These are phyloP conservation scores for Terfezia boudieri DNA, from an alignment of 495 filamentous ascomycete species.

Conservation along the genomic window DNA sequence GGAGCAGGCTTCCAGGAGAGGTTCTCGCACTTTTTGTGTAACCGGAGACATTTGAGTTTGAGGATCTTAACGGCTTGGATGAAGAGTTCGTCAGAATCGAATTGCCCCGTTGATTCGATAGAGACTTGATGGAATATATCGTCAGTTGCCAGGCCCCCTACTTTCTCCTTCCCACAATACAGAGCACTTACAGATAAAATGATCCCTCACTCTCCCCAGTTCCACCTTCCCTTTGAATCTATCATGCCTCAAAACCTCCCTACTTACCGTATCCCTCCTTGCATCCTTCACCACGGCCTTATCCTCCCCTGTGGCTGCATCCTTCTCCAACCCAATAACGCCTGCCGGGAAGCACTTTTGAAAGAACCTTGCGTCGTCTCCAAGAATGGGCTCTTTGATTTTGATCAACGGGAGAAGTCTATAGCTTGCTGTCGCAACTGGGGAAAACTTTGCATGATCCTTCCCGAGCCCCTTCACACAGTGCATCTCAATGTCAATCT, in stretches of 20 bases:
- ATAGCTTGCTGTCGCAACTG: slow-evolving; percentile 85
- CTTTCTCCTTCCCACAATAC: not conserved
- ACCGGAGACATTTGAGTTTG: slow-evolving; percentile 47
- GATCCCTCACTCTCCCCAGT: slow-evolving; percentile 69
- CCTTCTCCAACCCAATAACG: slow-evolving; percentile 57
- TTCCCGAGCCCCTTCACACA: slow-evolving; percentile 81
- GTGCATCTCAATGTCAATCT: slow-evolving; percentile 61
- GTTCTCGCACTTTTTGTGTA: slow-evolving; percentile 13
- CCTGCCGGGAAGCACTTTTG: slow-evolving; percentile 71
- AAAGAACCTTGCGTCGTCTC: slow-evolving; percentile 72
- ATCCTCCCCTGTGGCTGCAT: slow-evolving; percentile 42
- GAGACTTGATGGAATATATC: slow-evolving; percentile 24
- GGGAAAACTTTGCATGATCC: slow-evolving; percentile 95
- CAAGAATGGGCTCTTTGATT: slow-evolving; percentile 62
- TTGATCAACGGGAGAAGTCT: slow-evolving; percentile 68
- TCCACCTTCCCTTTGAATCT: slow-evolving; percentile 93
- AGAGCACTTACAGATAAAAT: slow-evolving; percentile 55
- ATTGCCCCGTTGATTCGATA: slow-evolving; percentile 86
- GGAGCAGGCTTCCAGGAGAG: not conserved
- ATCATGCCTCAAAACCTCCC: slow-evolving; percentile 73
- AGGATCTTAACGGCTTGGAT: slow-evolving; percentile 65
- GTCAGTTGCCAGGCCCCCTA: not conserved
- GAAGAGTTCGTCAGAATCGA: slow-evolving; percentile 74
- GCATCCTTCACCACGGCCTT: slow-evolving; percentile 70
- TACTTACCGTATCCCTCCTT: slow-evolving; percentile 55